Percentiles rank a stretch among this genome's conserved stretches.
Evolutionary conservation across 2,329 filamentous ascomycete genomes (phyloP).

Genomic region (Hymenoscyphus linearis): DNA sequence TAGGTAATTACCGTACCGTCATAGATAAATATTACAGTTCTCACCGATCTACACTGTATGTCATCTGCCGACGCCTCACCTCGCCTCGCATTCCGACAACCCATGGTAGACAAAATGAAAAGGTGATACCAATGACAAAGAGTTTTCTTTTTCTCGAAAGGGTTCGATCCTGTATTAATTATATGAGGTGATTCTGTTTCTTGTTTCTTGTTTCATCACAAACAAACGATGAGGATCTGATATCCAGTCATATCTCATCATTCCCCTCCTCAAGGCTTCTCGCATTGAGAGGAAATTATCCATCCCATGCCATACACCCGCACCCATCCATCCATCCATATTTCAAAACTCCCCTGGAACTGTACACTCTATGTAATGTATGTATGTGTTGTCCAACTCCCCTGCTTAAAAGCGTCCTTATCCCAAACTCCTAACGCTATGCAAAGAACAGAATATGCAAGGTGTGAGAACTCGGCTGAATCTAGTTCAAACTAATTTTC

Average conservation of each 20-base stretch:
- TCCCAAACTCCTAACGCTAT: neutral
- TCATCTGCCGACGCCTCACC: no score
- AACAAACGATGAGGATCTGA: neutral
- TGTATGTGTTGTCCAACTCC: neutral
- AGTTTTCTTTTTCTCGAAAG: neutral
- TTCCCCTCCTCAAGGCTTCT: neutral
- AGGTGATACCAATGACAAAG: neutral
- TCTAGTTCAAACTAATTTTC: neutral
- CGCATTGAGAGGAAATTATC: neutral
- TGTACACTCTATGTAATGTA: neutral
- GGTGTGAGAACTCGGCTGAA: neutral
- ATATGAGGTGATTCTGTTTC: neutral
- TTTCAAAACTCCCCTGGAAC: neutral
- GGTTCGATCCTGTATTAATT: neutral
- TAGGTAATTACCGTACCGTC: no score
- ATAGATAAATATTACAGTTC: no score
- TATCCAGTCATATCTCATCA: neutral
- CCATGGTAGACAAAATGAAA: neutral
- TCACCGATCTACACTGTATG: no score
- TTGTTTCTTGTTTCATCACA: neutral
- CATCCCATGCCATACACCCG: neutral
- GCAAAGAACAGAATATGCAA: neutral
- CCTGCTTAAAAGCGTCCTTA: neutral
- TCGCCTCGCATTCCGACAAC: neutral
- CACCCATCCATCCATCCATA: neutral